Evolutionary conservation across 2,329 filamentous ascomycete genomes (phyloP), one percentile per base, ranked within the genome.

Genomic region (Rhexocercosporidium sp.): DNA sequence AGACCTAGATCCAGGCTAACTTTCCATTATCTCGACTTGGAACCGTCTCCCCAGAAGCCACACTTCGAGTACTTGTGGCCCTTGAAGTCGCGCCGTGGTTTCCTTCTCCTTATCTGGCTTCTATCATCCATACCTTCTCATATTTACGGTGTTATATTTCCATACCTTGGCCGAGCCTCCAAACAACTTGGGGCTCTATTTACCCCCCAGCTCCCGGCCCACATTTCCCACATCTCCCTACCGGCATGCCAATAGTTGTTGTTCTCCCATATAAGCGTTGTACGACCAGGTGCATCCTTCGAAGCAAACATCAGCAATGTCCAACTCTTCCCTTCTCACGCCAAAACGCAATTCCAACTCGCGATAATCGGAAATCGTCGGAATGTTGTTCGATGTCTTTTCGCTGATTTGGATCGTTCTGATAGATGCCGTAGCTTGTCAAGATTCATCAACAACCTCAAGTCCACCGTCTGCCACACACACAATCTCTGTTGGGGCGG

Each of bases 401-500:
- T 62, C 68, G 69, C 46, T 71, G 8, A 18, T 71, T 27, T 64
- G 64, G 51, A 47, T 66, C 41, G 51, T 59, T 18, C 64, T 74
- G 27, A 14, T 73, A 56, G 69, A 49, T 46, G 46, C 22, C 59
- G 44, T 11, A 59, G 25, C 51, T 53, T 39, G 37, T 34, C 56
- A 67, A 22, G 64, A 63, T 31, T 64, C 69, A 18, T 37, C 70
- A 16, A 70, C 59, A 12, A 71, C 69, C 20, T 70, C 72, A 5
- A 69, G 63, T 16, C 66, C 73, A 12, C 65, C 74, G 1, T 66
- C 53, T 47, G 47, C 72, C 14, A 78, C 76, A 18, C 67, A 75
- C 63, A 72, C 75, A 7, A 66, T 78, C 3, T 69, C 73, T 2
- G 77, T 78, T 5, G 76, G 76, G 44, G 75, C 70, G 22, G 77